Conservation (phyloP, 2,329 filamentous ascomycete species). For the Fusarium coffeatum region DNA sequence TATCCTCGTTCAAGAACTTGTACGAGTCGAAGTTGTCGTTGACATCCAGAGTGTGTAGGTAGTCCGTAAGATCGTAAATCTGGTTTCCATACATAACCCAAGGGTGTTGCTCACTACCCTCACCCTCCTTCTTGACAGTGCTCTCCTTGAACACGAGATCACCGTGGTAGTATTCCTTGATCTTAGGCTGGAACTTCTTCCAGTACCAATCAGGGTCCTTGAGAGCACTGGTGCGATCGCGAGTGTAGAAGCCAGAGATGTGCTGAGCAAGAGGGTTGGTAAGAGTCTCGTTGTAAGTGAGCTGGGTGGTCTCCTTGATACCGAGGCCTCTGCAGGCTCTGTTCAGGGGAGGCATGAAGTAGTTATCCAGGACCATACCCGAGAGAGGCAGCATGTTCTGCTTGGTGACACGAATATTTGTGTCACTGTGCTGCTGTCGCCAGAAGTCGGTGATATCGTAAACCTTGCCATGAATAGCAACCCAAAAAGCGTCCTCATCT, state of each 20-base stretch:
- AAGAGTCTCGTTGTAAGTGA: constrained; percentile 75
- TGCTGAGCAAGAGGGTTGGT: constrained; percentile 68
- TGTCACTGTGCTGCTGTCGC: constrained; percentile 85
- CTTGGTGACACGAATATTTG: constrained; percentile 66
- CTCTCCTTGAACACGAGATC: constrained; percentile 77
- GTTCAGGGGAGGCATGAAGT: constrained; percentile 83
- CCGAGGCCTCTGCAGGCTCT: constrained; percentile 81
- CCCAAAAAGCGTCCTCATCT: constrained; percentile 82
- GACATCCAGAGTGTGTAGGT: constrained; percentile 79
- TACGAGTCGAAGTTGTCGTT: constrained; percentile 68
- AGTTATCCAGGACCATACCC: constrained; percentile 82
- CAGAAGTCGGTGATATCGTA: constrained; percentile 95
- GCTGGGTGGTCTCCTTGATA: constrained; percentile 63
- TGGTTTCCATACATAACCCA: constrained; percentile 84
- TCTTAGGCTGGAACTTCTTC: constrained; percentile 77
- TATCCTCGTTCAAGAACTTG: constrained; percentile 75
- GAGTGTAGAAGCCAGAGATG: constrained; percentile 71
- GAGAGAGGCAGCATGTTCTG: constrained; percentile 80
- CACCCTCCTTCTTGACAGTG: constrained; percentile 72
- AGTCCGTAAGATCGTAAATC: constrained; percentile 92
- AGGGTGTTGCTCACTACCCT: constrained; percentile 69
- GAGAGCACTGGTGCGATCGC: constrained; percentile 67
- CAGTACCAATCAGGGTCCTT: constrained; percentile 80
- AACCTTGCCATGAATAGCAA: constrained; percentile 86
- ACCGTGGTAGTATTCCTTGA: constrained; percentile 89